Evolutionary conservation across 2,329 filamentous ascomycete genomes (phyloP).

Genomic region (Aspergillus fructus): DNA sequence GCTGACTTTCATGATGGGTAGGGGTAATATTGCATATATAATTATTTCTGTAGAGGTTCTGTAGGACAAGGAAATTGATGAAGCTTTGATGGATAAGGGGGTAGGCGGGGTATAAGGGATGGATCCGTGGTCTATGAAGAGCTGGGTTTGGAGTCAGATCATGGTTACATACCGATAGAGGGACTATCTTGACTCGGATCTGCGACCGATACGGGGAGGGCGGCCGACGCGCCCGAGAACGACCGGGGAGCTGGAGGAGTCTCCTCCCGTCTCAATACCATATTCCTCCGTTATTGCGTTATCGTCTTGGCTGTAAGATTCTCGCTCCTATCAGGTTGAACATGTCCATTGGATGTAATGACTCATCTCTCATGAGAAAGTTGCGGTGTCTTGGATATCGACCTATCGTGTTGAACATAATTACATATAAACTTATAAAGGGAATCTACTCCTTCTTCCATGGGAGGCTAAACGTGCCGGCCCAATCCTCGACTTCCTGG

Average conservation of each 20-base stretch:
- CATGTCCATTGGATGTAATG: neutral
- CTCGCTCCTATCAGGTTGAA: neutral
- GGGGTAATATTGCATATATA: neutral
- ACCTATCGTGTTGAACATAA: slow-evolving; percentile 17
- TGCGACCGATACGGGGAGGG: neutral
- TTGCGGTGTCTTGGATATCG: neutral
- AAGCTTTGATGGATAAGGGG: neutral
- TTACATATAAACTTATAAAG: slow-evolving; percentile 10
- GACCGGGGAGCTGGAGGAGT: neutral
- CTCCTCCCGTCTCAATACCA: too few species aligned
- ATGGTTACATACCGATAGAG: neutral
- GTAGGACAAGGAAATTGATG: neutral
- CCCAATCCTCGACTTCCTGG: slow-evolving; percentile 90
- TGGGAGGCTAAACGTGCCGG: slow-evolving; percentile 85
- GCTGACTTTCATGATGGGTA: slow-evolving; percentile 39
- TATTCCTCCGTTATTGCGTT: neutral
- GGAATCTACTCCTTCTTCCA: slow-evolving; percentile 62
- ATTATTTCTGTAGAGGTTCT: neutral
- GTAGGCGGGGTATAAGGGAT: too few species aligned
- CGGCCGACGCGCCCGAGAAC: neutral
- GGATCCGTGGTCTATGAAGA: neutral
- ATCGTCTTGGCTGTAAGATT: neutral
- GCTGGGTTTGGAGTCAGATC: too few species aligned
- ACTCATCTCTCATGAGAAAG: neutral
- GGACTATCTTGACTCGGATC: neutral